Conservation (phyloP, 2,329 filamentous ascomycete genomes). For the Calonectria pteridis region DNA sequence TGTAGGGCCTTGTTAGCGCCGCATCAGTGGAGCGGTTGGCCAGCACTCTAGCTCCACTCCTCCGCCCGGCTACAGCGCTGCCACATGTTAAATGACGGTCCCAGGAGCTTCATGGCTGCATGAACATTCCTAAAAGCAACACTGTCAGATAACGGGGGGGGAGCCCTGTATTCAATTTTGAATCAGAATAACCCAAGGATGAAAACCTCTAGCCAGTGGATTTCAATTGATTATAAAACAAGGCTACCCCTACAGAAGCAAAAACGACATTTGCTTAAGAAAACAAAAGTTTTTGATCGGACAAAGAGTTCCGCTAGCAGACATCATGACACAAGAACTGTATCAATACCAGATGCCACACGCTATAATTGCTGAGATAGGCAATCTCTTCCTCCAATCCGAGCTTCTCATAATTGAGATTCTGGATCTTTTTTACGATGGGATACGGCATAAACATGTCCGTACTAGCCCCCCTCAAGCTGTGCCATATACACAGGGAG, state of each 20-base stretch:
- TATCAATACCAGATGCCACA: neutral
- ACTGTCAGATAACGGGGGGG: neutral
- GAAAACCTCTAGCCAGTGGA: neutral
- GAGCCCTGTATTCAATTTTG: neutral
- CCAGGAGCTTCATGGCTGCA: neutral
- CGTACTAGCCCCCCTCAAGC: neutral
- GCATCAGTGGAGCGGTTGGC: slow-evolving; percentile 16
- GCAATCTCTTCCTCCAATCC: neutral
- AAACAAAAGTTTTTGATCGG: too few species aligned
- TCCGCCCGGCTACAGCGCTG: neutral
- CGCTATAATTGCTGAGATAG: neutral
- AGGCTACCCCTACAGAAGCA: neutral
- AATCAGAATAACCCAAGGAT: neutral
- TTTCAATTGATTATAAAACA: neutral
- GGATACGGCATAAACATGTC: neutral
- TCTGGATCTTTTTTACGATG: neutral
- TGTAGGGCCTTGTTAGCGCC: slow-evolving; percentile 27
- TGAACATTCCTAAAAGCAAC: neutral
- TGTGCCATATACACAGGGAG: neutral
- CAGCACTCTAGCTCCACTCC: neutral
- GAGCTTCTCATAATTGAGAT: neutral
- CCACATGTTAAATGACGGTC: neutral
- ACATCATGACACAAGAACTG: neutral
- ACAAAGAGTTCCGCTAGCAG: neutral
- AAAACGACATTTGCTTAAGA: neutral